Evolutionary conservation across 129 eudicot genomes (phyloP), one percentile per base, ranked within the genome.

Genomic region (Sambucus nigra): DNA sequence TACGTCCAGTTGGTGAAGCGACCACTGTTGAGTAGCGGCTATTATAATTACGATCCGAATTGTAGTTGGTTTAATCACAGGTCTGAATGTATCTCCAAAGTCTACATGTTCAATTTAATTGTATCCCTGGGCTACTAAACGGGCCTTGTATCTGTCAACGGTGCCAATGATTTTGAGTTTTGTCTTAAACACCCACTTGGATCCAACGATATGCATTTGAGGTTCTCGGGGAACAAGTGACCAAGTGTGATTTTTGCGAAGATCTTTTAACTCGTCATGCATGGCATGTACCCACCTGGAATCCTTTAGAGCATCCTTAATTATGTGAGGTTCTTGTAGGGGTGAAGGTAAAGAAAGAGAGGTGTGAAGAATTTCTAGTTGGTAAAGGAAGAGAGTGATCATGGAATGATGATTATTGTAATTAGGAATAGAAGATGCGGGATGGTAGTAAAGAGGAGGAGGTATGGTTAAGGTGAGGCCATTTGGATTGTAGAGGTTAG

Each of bases 81-180:
- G 63, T 31, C 28, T 26, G 47, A 61, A 69, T 4, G 69, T 69
- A 8, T 69, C 75, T 7, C 1, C 13, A 38, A 10, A 69, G 12
- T 69, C 69, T 16, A 69, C 1, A 6, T 64, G 69, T 8, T 31
- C 23, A 14, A 41, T 8, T 52, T 53, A 54, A n/a, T 18, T 12
- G 26, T 13, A 62, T 0, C 59, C 53, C 11, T 55, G 18, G 0
- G 65, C 54, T 0, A 69, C 63, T 1, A 60, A 15, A 13, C 57
- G 33, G 13, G 68, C 68, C 20, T 69, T 59, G 2, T 25, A 20
- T 0, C 55, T 23, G 5, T 54, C 70, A 0, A 65, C 1, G 0
- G 25, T 0, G 0, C 63, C 57, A 28, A 54, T 35, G n/a, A 38
- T 24, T 1, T 27, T 42, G 9, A 13, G 27, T 13, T 65, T 65